phyloP scores from a whole-genome alignment of 768 basidiomycete species.

The Rhodotorula graminis region DNA sequence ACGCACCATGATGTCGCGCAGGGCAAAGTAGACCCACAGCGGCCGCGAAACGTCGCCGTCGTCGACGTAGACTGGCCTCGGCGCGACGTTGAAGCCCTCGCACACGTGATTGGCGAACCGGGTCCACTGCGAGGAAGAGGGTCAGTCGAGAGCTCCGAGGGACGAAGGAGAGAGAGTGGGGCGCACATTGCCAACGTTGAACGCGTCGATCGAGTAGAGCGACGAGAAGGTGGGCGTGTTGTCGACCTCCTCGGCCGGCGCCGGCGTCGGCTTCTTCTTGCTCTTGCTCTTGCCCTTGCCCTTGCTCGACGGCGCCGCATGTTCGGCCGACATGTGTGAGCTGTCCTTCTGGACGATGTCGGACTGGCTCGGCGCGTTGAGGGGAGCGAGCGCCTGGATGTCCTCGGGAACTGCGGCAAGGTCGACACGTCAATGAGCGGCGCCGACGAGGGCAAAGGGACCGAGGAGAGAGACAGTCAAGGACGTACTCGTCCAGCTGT shows the following conservation, averaged over 20 bases:
- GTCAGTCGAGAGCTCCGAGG: too few relatives aligned
- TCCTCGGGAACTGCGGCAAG: neutral
- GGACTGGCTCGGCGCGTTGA: neutral
- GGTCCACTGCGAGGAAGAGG: constrained; percentile 20
- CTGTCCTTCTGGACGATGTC: too few relatives aligned
- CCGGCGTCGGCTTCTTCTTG: neutral
- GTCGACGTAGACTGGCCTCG: constrained; percentile 18
- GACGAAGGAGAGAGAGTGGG: neutral
- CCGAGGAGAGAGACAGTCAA: neutral
- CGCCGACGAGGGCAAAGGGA: too few relatives aligned
- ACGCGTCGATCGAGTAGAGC: constrained; percentile 23
- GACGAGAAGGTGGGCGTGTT: neutral
- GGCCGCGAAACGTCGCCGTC: constrained; percentile 17
- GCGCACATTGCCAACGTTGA: constrained; percentile 30
- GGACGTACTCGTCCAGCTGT: constrained; percentile 9
- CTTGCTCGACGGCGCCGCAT: too few relatives aligned
- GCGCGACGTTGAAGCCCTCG: constrained; percentile 3
- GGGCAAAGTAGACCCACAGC: constrained; percentile 30
- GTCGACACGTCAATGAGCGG: too few relatives aligned
- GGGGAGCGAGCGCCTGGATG: neutral
- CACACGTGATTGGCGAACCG: constrained; percentile 35
- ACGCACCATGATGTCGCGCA: constrained; percentile 7
- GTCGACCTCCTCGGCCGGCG: neutral
- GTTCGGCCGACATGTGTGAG: too few relatives aligned
- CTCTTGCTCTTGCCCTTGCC: neutral